Percentiles rank a stretch among this genome's conserved stretches.
These are phyloP conservation scores for Phytophthora vignae DNA, from an alignment of 352 stramenopile genomes.

Conservation along the genomic window DNA sequence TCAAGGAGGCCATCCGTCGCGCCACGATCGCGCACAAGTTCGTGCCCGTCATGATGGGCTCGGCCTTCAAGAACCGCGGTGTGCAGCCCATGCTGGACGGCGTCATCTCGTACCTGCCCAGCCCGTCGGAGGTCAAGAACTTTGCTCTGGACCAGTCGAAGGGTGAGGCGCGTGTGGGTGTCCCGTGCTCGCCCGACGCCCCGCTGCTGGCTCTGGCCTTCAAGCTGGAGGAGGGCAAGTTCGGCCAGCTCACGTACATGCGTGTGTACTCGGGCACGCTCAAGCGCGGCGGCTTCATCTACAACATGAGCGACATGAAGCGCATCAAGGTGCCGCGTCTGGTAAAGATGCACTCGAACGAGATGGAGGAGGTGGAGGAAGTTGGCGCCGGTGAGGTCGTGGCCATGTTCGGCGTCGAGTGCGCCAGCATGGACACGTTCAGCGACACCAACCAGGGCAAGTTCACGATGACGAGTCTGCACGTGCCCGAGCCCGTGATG, in stretches of 20 bases:
- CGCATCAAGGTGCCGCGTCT: constrained; percentile 97
- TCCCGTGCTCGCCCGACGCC: constrained; percentile 89
- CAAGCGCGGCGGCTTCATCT: constrained; percentile 89
- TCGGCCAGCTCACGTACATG: constrained; percentile 99
- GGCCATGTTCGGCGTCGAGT: constrained; percentile 99
- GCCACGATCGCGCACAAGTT: constrained; percentile 97
- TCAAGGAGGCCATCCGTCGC: constrained; percentile 95
- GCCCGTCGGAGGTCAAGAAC: constrained; percentile 95
- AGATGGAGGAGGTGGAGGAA: constrained; percentile 99
- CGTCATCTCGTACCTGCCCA: constrained; percentile 97
- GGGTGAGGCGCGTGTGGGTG: constrained; percentile 89
- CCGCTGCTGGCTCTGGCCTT: constrained; percentile 98
- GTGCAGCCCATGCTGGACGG: constrained; percentile 99
- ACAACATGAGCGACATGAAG: constrained; percentile 92
- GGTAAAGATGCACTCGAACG: constrained; percentile 99
- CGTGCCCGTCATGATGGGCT: constrained; percentile 99
- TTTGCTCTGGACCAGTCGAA: constrained; percentile 96
- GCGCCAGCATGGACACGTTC: constrained; percentile 98
- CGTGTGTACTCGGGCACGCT: constrained; percentile 90
- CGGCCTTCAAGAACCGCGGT: constrained; percentile 97
- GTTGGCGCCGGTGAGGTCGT: constrained; percentile 96
- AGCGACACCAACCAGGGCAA: constrained; percentile 88
- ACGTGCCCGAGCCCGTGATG: constrained; percentile 99
- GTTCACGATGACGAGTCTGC: constrained; percentile 97
- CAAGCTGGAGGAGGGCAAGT: constrained; percentile 99